Base-by-base conservation (phyloP, 495 filamentous ascomycete species). In the Hypoxylon cercidicola region DNA sequence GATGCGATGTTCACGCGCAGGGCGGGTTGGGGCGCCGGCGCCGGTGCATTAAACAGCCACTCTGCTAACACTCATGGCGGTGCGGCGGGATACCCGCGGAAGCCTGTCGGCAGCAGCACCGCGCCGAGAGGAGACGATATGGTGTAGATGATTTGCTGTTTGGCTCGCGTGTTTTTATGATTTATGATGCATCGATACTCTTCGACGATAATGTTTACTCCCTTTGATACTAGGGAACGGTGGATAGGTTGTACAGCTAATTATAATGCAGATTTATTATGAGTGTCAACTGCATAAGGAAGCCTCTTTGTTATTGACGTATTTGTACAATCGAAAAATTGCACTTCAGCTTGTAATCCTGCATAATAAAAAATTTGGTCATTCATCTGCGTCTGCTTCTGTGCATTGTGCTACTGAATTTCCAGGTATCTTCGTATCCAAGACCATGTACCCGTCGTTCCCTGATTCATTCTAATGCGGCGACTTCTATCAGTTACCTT, bases 1-100 rank as follows among this genome's bases (percentile, higher is more conserved):
- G 68, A 78, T 55, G 77, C 81, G 3, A 52, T 77, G 16, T 81
- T 75, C 41, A 84, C 82, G 4, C 60, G 79, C 10, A 65, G 74
- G 23, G 81, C 74, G 7, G 82, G 82, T 0, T 84, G 82, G 82
- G 81, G 81, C 21, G 60, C 48, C 1, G 58, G 57, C 2, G 50
- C 54, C 1, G 52, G 39, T 15, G 60, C 47, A 0, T 41, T 15
- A 3, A 16, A 16, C n/a, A 16, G 15, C 39, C 61, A 55, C 12
- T 16, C 37, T 23, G 20, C 48, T 11, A 51, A 40, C 41, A 49
- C 32, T 1, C 61, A 55, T 15, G 60, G 47, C 15, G 58, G 46
- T 9, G 68, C 40, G 1, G 39, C 53, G 16, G 49, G 55, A 9
- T 52, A 64, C 15, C 16, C 55, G 23, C 53, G 63, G n/a, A 72